Evolutionary conservation across 2,329 filamentous ascomycete genomes (phyloP).

Genomic region (Colletotrichum cereale): DNA sequence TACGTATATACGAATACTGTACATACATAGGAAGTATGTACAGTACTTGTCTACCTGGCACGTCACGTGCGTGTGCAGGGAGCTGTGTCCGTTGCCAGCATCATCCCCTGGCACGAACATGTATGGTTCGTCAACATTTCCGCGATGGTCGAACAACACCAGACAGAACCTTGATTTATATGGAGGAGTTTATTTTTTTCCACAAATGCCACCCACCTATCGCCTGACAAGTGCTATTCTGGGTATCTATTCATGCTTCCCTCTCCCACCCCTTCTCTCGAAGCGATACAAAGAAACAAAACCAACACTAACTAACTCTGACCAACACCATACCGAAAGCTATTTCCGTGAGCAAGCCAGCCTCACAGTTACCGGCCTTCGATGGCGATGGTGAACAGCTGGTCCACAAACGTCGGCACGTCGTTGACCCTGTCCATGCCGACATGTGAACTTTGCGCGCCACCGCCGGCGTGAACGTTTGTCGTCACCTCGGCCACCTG

Average conservation of each 20-base stretch:
- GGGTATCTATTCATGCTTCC: slow-evolving; percentile 24
- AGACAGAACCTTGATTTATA: not conserved
- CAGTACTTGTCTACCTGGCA: no score
- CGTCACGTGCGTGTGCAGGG: not conserved
- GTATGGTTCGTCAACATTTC: not conserved
- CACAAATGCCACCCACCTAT: not conserved
- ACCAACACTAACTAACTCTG: not conserved
- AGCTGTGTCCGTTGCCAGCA: not conserved
- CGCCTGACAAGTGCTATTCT: not conserved
- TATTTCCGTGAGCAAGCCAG: not conserved
- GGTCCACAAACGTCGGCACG: slow-evolving; percentile 58
- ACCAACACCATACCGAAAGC: not conserved
- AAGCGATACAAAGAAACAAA: slow-evolving; percentile 1
- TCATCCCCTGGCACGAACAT: not conserved
- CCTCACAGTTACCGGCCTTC: slow-evolving; percentile 17
- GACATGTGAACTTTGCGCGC: slow-evolving; percentile 47
- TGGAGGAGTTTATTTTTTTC: not conserved
- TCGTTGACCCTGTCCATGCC: slow-evolving; percentile 52
- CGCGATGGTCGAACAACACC: not conserved
- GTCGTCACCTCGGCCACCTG: slow-evolving; percentile 36
- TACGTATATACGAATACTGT: no score
- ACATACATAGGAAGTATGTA: no score
- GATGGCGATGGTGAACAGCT: slow-evolving; percentile 52
- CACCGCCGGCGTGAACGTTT: slow-evolving; percentile 43
- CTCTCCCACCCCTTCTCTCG: not conserved